phyloP scores from a whole-genome alignment of 345 rosid species.

The Combretum micranthum region DNA sequence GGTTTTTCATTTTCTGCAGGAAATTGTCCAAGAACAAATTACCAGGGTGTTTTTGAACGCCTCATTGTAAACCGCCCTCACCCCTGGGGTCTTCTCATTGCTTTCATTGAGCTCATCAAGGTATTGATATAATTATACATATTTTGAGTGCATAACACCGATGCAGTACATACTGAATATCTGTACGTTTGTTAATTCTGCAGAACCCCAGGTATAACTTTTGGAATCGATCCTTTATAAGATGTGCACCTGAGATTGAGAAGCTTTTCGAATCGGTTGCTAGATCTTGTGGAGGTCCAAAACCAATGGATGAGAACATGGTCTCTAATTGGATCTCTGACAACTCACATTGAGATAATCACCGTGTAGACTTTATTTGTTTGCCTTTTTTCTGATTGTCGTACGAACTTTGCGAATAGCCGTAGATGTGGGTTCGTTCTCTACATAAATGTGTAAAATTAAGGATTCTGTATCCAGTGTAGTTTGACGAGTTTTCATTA shows the following conservation, averaged over 20 bases:
- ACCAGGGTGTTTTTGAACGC: constrained; percentile 94
- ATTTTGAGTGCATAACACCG: too few species aligned
- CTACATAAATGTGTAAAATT: too few species aligned
- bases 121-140: constrained; percentile 11
- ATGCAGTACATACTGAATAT: too few species aligned
- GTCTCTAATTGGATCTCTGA: constrained; percentile 37
- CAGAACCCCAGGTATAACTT: constrained; percentile 51
- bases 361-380: too few species aligned
- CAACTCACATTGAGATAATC: constrained; percentile 29
- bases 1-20: constrained; percentile 31
- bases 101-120: constrained; percentile 98
- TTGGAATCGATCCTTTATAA: constrained; percentile 38
- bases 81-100: constrained; percentile 98
- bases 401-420: too few species aligned
- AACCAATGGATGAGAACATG: constrained; percentile 37
- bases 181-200: neutral
- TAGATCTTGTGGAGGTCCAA: constrained; percentile 44
- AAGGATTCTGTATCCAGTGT: too few species aligned
- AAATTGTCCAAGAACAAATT: constrained; percentile 95
- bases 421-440: too few species aligned
- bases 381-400: too few species aligned
- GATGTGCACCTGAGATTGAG: constrained; percentile 51
- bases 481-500: too few species aligned
- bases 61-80: constrained; percentile 91
- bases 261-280: constrained; percentile 45